Conservation (phyloP, 2,329 filamentous ascomycete species). For the Fusarium newnesense region DNA sequence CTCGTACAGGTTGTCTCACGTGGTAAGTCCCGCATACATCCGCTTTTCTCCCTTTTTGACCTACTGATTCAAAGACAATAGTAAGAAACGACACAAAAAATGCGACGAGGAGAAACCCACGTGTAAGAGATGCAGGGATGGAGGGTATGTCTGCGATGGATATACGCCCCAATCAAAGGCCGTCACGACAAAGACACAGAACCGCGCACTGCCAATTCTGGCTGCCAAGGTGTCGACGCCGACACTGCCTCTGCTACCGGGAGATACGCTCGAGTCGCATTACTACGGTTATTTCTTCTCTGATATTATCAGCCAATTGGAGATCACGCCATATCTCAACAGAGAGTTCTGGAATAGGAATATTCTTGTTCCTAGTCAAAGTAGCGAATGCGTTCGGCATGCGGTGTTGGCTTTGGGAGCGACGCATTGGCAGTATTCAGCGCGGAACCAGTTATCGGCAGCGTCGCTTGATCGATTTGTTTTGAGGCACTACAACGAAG, state of each 20-base stretch:
- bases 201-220: neutral
- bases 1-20: conserved; percentile 8
- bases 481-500: conserved; percentile 3
- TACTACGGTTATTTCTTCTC: conserved; percentile 16
- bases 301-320: neutral
- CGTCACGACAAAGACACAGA: neutral
- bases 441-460: fast-evolving
- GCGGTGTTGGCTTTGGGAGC: neutral
- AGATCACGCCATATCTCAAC: neutral
- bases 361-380: neutral
- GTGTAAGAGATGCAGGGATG: conserved; percentile 8
- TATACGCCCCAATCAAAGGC: neutral
- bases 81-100: conserved; percentile 18
- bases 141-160: conserved; percentile 18
- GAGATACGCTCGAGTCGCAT: neutral
- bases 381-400: neutral
- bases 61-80: neutral
- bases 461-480: neutral
- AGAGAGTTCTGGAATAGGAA: neutral
- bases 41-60: neutral
- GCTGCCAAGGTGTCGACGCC: neutral
- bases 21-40: neutral
- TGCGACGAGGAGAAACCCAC: conserved; percentile 10
- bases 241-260: neutral
- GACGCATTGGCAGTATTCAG: neutral